These are phyloP conservation scores for Fusarium lyarnte DNA, from an alignment of 2,329 filamentous ascomycete genomes.

Conservation along the genomic window DNA sequence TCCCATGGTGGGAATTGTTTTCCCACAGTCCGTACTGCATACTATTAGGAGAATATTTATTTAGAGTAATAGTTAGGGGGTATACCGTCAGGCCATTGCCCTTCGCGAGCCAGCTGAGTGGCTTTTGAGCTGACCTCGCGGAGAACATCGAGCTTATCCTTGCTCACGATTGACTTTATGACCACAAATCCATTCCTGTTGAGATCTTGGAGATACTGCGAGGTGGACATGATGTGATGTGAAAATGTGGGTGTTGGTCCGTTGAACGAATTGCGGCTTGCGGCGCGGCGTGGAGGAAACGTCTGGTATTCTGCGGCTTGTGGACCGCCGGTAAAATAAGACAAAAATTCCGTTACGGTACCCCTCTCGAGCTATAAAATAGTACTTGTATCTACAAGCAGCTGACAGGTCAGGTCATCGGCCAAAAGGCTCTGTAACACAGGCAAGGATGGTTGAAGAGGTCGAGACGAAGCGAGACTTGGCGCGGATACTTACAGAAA, in stretches of 20 bases:
- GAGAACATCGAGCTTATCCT: conserved; percentile 65
- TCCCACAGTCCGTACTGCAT: conserved; percentile 51
- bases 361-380: conserved; percentile 1
- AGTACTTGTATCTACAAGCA: conserved; percentile 2
- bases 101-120: conserved; percentile 71
- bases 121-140: conserved; percentile 67
- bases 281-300: neutral
- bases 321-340: conserved; percentile 31
- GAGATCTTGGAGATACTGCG: conserved; percentile 58
- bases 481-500: conserved; percentile 11
- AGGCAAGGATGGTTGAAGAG: conserved; percentile 12
- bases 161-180: conserved; percentile 71
- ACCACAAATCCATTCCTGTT: conserved; percentile 79
- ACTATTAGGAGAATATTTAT: neutral
- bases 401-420: conserved; percentile 13
- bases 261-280: neutral
- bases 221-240: conserved; percentile 27
- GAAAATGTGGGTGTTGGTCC: conserved; percentile 5
- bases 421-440: conserved; percentile 19
- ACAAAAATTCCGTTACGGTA: conserved; percentile 15
- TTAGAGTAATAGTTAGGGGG: conserved; percentile 70
- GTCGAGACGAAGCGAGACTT: conserved; percentile 16
- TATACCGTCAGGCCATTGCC: conserved; percentile 75
- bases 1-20: conserved; percentile 94
- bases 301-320: neutral